Evolutionary conservation across 495 filamentous ascomycete genomes (phyloP).

Genomic region (Halenospora varia): DNA sequence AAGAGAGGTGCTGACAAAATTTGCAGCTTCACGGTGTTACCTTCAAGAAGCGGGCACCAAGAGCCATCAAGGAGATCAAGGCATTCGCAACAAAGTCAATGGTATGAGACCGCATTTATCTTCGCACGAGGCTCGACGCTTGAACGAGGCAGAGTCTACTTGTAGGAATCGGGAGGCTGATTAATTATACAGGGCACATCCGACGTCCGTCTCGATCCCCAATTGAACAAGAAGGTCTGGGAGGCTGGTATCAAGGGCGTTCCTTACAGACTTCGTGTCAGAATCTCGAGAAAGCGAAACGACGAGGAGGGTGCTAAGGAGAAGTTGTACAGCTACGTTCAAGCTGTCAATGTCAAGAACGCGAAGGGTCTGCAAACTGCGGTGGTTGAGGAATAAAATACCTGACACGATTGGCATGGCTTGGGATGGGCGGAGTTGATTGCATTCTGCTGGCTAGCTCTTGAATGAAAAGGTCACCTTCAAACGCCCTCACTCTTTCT

Average conservation of each 20-base stretch:
- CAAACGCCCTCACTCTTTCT: neutral
- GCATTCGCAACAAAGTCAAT: constrained; percentile 87
- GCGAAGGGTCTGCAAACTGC: constrained; percentile 92
- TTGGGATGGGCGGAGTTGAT: constrained; percentile 21
- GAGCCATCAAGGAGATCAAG: constrained; percentile 98
- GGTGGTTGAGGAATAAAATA: constrained; percentile 55
- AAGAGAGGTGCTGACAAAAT: constrained; percentile 18
- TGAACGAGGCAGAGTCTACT: neutral
- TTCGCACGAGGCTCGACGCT: too few relatives aligned
- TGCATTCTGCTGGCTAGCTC: constrained; percentile 27
- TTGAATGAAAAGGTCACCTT: constrained; percentile 25
- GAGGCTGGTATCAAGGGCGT: constrained; percentile 98
- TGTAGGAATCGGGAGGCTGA: neutral
- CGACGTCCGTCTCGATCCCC: constrained; percentile 96
- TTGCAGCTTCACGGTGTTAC: constrained; percentile 85
- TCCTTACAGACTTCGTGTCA: constrained; percentile 90
- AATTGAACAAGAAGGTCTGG: constrained; percentile 99
- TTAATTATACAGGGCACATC: constrained; percentile 69
- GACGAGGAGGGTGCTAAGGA: constrained; percentile 99
- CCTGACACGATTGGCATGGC: constrained; percentile 17
- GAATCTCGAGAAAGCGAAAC: constrained; percentile 99
- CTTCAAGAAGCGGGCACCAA: constrained; percentile 99
- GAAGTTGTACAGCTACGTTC: constrained; percentile 97
- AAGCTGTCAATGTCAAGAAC: constrained; percentile 99
- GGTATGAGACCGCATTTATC: constrained; percentile 55